These are phyloP conservation scores for Cladosporium sphaerospermum DNA, from an alignment of 2,329 filamentous ascomycete species.

Conservation along the genomic window DNA sequence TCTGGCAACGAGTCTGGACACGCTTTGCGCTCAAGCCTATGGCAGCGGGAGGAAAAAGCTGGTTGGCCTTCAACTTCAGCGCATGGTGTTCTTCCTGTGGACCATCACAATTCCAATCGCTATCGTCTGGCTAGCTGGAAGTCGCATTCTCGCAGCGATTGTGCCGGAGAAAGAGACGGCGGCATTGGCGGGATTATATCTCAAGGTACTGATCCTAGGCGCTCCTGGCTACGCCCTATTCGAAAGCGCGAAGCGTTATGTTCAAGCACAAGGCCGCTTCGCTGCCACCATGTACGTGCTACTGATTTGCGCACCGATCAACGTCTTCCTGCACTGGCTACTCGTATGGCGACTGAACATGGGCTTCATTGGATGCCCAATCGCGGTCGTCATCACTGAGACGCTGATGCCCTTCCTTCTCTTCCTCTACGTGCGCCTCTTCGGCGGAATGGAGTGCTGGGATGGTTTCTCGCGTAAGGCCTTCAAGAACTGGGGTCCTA, in stretches of 20 bases:
- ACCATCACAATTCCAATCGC: slow-evolving; percentile 65
- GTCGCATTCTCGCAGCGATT: slow-evolving; percentile 55
- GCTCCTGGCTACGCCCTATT: slow-evolving; percentile 71
- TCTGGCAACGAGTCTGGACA: slow-evolving; percentile 85
- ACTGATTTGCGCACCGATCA: slow-evolving; percentile 73
- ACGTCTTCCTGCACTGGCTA: slow-evolving; percentile 72
- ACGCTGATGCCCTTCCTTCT: slow-evolving; percentile 67
- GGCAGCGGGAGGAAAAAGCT: slow-evolving; percentile 84
- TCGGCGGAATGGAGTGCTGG: slow-evolving; percentile 72
- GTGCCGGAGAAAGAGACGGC: slow-evolving; percentile 69
- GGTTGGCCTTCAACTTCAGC: slow-evolving; percentile 75
- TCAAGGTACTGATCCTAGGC: slow-evolving; percentile 63
- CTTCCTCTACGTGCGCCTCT: slow-evolving; percentile 65
- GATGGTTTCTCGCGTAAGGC: slow-evolving; percentile 67
- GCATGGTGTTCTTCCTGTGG: slow-evolving; percentile 74
- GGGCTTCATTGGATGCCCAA: slow-evolving; percentile 73
- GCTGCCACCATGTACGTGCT: slow-evolving; percentile 76
- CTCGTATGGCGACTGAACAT: slow-evolving; percentile 63
- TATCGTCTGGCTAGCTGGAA: slow-evolving; percentile 63
- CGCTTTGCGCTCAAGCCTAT: slow-evolving; percentile 88
- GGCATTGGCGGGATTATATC: slow-evolving; percentile 63
- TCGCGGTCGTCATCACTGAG: slow-evolving; percentile 70
- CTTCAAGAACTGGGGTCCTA: slow-evolving; percentile 69
- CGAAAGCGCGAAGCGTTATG: slow-evolving; percentile 74
- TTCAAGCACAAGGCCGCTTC: slow-evolving; percentile 86